Evolutionary conservation across 495 filamentous ascomycete genomes (phyloP).

Genomic region (Recurvomyces mirabilis): DNA sequence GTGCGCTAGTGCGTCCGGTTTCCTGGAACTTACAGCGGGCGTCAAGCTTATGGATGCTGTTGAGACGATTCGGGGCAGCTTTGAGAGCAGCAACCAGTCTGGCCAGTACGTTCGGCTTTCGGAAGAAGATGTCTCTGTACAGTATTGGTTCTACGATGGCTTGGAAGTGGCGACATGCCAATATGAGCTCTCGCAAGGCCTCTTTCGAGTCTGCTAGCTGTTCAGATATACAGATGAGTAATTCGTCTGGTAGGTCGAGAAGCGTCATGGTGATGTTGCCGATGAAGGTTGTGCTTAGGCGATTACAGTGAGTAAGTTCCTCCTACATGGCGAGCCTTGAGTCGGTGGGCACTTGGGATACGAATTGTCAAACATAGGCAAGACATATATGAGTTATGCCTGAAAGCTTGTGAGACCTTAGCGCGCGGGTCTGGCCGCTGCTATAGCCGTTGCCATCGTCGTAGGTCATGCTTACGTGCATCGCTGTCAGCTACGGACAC

Average conservation of each 20-base stretch:
- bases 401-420: too few relatives aligned
- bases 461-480: too few relatives aligned
- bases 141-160: neutral
- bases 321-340: too few relatives aligned
- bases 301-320: too few relatives aligned
- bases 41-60: neutral
- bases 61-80: neutral
- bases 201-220: neutral
- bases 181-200: neutral
- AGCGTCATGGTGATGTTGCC: too few relatives aligned
- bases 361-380: too few relatives aligned
- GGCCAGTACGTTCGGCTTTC: neutral
- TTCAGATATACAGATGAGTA: neutral
- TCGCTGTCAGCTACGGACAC: too few relatives aligned
- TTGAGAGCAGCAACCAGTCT: neutral
- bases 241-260: slow-evolving; percentile 2
- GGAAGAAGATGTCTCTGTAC: neutral
- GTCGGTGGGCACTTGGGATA: too few relatives aligned
- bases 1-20: neutral
- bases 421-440: too few relatives aligned
- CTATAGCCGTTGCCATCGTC: too few relatives aligned
- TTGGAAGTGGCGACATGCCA: neutral
- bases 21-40: neutral
- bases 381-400: too few relatives aligned
- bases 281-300: too few relatives aligned